Conservation (phyloP, 345 rosid genomes). For the Linum trigynum region DNA sequence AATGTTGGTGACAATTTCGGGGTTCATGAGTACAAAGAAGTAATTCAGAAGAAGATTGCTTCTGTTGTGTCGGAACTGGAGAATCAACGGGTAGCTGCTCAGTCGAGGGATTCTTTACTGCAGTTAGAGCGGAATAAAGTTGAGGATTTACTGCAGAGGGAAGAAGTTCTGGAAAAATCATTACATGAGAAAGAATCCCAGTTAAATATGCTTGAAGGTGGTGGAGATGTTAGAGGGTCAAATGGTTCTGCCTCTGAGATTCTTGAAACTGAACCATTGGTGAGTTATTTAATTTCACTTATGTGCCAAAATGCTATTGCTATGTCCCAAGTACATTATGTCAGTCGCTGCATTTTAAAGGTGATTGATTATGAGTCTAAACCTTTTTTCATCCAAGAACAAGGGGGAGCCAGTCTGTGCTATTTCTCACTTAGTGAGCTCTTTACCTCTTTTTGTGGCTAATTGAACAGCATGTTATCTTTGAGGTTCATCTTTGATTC, state of each 20-base stretch:
- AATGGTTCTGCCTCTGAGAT: slow-evolving; percentile 46
- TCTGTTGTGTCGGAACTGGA: slow-evolving; percentile 54
- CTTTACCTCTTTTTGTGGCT: too few relatives aligned
- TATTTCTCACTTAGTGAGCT: too few relatives aligned
- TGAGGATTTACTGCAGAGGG: slow-evolving; percentile 53
- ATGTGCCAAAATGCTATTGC: neutral
- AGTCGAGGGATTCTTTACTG: slow-evolving; percentile 51
- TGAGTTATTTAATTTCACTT: slow-evolving; percentile 27
- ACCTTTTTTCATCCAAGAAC: too few relatives aligned
- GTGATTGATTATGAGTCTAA: neutral
- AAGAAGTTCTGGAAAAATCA: slow-evolving; percentile 53
- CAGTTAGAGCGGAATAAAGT: slow-evolving; percentile 62
- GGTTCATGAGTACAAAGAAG: slow-evolving; percentile 48
- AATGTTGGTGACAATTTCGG: slow-evolving; percentile 30
- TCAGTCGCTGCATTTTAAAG: neutral
- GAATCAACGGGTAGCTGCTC: slow-evolving; percentile 41
- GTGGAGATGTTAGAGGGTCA: slow-evolving; percentile 31
- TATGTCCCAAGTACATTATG: neutral
- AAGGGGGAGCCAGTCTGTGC: too few relatives aligned
- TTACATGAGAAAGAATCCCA: slow-evolving; percentile 59
- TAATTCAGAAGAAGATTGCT: slow-evolving; percentile 43
- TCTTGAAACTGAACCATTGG: slow-evolving; percentile 79
- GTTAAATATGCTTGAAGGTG: slow-evolving; percentile 42
- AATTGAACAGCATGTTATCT: too few relatives aligned
- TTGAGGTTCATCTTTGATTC: too few relatives aligned